Base-by-base conservation (phyloP, 768 basidiomycete species). In the Naganishia randhawae region DNA sequence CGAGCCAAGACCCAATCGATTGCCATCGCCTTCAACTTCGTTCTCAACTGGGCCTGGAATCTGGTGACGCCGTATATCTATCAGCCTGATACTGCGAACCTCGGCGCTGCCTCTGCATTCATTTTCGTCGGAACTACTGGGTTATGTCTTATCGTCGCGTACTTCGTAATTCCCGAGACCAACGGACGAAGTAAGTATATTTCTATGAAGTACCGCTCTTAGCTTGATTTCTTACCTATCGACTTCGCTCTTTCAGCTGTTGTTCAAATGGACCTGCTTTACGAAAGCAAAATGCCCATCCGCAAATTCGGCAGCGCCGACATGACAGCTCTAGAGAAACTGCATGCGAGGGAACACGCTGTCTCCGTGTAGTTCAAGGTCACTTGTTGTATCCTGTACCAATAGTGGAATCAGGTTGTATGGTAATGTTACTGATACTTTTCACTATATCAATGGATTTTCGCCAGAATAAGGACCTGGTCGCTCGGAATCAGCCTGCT, bases 101-200 rank as follows among this genome's bases (percentile, higher is more conserved):
- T 69, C 1, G 68, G 68, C 7, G 68, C 68, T 10, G 63, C 63
- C 19, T 51, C 68, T 1, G 61, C 68, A 5, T 57, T 69, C 25
- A 69, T 69, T 50, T 69, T 63, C 35, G 61, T 62, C 50, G 68
- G 68, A 16, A 35, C 50, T n/a, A 69, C 68, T 9, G 51, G 32
- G 33, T 39, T 69, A 32, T 62, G 68, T 64, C 35, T 69, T 27
- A 62, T 69, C 33, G 63, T 62, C 33, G 55, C 68, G 11, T 69
- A 39, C 62, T 63, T 35, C 16, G 35, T 52, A 6, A 63, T 69
- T 16, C 68, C 68, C 19, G 68, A 69, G 48, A 69, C 62, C 50
- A 69, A 69, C 50, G 68, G 68, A 5, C 68, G 68, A 32, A 69
- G 68, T 69, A 37, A 69, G 68, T 64, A 3, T 25, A n/a, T 67